Evolutionary conservation across 2,329 filamentous ascomycete species (phyloP).

Genomic region (Aspergillus tubingensis): DNA sequence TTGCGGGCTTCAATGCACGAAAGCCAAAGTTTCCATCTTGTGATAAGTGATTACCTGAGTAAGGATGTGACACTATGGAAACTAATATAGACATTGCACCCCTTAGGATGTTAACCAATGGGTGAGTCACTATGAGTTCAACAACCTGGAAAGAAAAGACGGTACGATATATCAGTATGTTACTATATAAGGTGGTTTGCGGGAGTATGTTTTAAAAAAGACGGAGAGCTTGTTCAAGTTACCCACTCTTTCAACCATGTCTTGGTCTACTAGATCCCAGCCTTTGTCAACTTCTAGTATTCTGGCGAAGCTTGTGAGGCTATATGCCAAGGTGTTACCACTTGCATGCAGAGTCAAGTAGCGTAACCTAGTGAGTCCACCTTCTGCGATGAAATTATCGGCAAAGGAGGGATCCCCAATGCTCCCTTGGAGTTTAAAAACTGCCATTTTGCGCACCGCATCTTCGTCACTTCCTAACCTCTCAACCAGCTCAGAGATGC

Average conservation of each 20-base stretch:
- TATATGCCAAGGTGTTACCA: slow-evolving; percentile 95
- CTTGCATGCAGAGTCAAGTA: slow-evolving; percentile 80
- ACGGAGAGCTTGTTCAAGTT: slow-evolving; percentile 4
- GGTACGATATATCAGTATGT: slow-evolving; percentile 7
- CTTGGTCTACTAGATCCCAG: slow-evolving; percentile 70
- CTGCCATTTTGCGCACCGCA: slow-evolving; percentile 95
- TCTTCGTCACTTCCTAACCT: slow-evolving; percentile 70
- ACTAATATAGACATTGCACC: slow-evolving; percentile 97
- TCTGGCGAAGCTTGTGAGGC: slow-evolving; percentile 82
- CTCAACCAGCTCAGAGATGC: slow-evolving; percentile 60
- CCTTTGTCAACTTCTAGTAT: slow-evolving; percentile 96
- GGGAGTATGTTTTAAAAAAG: background rate
- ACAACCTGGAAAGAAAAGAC: slow-evolving; percentile 62
- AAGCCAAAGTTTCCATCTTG: slow-evolving; percentile 76
- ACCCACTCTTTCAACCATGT: slow-evolving; percentile 61
- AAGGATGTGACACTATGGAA: slow-evolving; percentile 84
- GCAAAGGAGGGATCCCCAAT: slow-evolving; percentile 97
- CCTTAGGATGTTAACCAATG: slow-evolving; percentile 93
- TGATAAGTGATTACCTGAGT: slow-evolving; percentile 54
- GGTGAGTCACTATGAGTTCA: slow-evolving; percentile 90
- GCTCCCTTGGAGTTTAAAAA: slow-evolving; percentile 93
- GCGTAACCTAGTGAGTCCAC: slow-evolving; percentile 78
- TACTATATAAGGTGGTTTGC: background rate
- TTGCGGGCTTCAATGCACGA: slow-evolving; percentile 84
- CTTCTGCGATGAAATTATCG: slow-evolving; percentile 90